Evolutionary conservation across 768 basidiomycete genomes (phyloP).

Genomic region (Lactarius psammicola): DNA sequence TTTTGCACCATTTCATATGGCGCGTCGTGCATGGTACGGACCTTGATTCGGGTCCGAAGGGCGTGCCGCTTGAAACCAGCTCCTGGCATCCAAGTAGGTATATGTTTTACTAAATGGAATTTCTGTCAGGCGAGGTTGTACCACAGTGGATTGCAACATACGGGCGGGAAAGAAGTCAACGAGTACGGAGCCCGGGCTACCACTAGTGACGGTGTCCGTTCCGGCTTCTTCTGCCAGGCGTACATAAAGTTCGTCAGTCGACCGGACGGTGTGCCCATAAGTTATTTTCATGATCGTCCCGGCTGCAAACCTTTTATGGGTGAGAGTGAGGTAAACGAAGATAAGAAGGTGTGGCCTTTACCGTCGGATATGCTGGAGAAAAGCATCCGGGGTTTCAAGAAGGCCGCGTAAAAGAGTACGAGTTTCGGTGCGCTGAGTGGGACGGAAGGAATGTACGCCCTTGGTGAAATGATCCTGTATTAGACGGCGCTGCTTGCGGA

Average conservation of each 20-base stretch:
- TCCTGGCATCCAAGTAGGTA: slow-evolving; percentile 30
- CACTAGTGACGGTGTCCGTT: slow-evolving; percentile 29
- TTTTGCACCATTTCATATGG: slow-evolving; percentile 28
- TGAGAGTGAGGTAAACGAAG: background rate
- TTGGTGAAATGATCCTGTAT: slow-evolving; percentile 32
- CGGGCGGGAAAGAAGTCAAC: slow-evolving; percentile 38
- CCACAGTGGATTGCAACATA: slow-evolving; percentile 26
- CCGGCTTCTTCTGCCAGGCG: slow-evolving; percentile 33
- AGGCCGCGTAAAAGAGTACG: slow-evolving; percentile 32
- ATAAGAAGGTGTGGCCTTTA: slow-evolving; percentile 5
- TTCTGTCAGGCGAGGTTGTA: background rate
- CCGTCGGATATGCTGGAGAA: slow-evolving; percentile 33
- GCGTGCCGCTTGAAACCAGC: slow-evolving; percentile 30
- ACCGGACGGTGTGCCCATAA: slow-evolving; percentile 36
- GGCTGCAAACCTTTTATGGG: slow-evolving; percentile 32
- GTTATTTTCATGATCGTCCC: slow-evolving; percentile 36
- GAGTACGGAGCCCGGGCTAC: slow-evolving; percentile 34
- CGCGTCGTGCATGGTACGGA: slow-evolving; percentile 26
- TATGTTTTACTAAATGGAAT: slow-evolving; percentile 18
- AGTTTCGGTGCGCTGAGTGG: slow-evolving; percentile 33
- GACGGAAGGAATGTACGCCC: slow-evolving; percentile 28
- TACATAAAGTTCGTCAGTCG: slow-evolving; percentile 36
- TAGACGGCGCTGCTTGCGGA: slow-evolving; percentile 34
- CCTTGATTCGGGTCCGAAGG: slow-evolving; percentile 25
- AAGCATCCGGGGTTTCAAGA: slow-evolving; percentile 33